These are phyloP conservation scores for Ophiocordyceps unilateralis DNA, from an alignment of 2,329 filamentous ascomycete species.

Conservation along the genomic window DNA sequence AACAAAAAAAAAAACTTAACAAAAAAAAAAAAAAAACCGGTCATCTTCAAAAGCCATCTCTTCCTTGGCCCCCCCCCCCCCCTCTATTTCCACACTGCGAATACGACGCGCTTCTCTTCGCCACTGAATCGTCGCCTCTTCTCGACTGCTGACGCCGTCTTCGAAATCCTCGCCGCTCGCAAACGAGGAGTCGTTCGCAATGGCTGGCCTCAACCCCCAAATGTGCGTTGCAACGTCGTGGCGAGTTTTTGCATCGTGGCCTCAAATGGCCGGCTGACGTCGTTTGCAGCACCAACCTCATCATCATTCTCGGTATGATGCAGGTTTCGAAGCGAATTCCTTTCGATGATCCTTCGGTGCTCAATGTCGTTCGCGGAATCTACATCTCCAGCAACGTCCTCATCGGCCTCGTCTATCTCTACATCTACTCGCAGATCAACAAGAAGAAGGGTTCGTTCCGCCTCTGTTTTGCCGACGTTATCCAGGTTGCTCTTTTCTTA, in stretches of 20 bases:
- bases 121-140: too few species aligned
- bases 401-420: constrained; percentile 72
- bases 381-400: constrained; percentile 54
- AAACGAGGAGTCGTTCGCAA: constrained; percentile 20
- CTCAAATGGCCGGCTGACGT: background rate
- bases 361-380: constrained; percentile 36
- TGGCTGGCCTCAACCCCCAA: constrained; percentile 45
- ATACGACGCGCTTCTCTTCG: too few species aligned
- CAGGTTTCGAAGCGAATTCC: constrained; percentile 92
- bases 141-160: background rate
- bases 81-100: background rate
- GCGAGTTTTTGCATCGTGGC: background rate
- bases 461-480: background rate
- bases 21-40: background rate
- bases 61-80: background rate
- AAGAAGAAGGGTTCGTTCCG: constrained; percentile 78
- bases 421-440: constrained; percentile 72
- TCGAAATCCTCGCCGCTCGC: constrained; percentile 1
- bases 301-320: constrained; percentile 96
- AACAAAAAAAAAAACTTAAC: background rate
- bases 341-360: constrained; percentile 62
- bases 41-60: too few species aligned
- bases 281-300: constrained; percentile 59
- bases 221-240: constrained; percentile 29
- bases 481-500: too few species aligned